Evolutionary conservation across 202 grass and related monocot species (phyloP), one percentile per base, ranked within the genome.

Genomic region (Brachypodium distachyon): DNA sequence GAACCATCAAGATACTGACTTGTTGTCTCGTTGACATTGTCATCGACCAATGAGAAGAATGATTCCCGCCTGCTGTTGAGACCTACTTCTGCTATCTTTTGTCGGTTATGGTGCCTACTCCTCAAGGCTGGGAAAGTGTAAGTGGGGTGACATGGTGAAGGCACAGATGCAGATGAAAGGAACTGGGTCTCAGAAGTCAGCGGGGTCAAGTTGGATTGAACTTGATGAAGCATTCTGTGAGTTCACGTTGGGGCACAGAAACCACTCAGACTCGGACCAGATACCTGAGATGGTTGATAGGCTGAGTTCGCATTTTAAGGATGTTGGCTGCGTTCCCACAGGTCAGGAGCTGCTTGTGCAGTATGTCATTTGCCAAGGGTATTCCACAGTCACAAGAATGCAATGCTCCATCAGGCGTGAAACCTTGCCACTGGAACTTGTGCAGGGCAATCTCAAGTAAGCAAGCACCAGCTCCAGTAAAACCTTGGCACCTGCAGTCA

Each of bases 201-300:
- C 76, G 40, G 87, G 91, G 7, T 86, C 85, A 62, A 93, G 87
- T 59, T 93, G 87, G 87, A 90, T 88, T 60, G 91, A 93, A 60
- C 71, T 86, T 0, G 52, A 84, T 36, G 82, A 90, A 31, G 62
- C 51, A 6, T 82, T 90, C 42, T 85, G 86, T 16, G 87, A 93
- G 66, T 93, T 93, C 60, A 93, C 82, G 8, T 78, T 67, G 28
- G 84, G 74, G 1, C 64, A 90, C 40, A 87, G 84, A 80, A 93
- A 77, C 11, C 90, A 93, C 47, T 72, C 39, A 34, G 74, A 77
- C 44, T 77, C 85, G 0, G 28, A 67, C 6, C 48, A 66, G 62
- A 85, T 90, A 71, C 58, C 83, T 1, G 44, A 80, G 74, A 93
- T 90, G 84, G 84, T 85, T 56, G 57, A 74, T 73, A 88, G 53